phyloP scores from a whole-genome alignment of 2,329 filamentous ascomycete genomes.

The Epichloe festucae region DNA sequence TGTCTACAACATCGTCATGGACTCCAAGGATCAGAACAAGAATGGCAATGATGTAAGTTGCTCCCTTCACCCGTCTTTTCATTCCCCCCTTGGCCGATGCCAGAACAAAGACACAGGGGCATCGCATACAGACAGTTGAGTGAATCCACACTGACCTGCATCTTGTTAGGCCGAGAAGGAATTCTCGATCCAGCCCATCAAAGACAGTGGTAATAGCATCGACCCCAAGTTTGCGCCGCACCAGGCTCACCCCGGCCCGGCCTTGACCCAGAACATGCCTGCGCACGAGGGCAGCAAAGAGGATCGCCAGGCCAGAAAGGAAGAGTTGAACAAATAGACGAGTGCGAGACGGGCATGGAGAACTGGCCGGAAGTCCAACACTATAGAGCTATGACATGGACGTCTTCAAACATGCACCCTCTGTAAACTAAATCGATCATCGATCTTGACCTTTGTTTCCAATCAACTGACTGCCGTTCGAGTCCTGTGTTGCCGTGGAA shows the following conservation, averaged over 20 bases:
- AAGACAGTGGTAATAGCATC: constrained; percentile 25
- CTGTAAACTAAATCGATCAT: not conserved
- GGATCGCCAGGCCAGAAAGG: constrained; percentile 51
- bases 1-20: constrained; percentile 7
- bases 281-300: constrained; percentile 51
- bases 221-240: constrained; percentile 38
- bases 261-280: constrained; percentile 38
- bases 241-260: constrained; percentile 45
- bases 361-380: too few relatives aligned
- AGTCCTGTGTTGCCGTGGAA: too few relatives aligned
- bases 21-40: constrained; percentile 11
- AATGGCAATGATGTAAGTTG: constrained; percentile 8
- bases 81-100: not conserved
- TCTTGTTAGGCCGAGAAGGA: constrained; percentile 26
- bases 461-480: not conserved
- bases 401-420: not conserved
- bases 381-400: not conserved
- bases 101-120: not conserved
- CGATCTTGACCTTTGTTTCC: not conserved
- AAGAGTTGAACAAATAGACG: constrained; percentile 48
- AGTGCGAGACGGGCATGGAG: not conserved
- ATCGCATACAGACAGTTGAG: not conserved
- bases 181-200: constrained; percentile 32
- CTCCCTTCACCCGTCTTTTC: not conserved
- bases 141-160: not conserved